Conservation (phyloP, 2,329 filamentous ascomycete species). For the Aphanoascus verrucosus region DNA sequence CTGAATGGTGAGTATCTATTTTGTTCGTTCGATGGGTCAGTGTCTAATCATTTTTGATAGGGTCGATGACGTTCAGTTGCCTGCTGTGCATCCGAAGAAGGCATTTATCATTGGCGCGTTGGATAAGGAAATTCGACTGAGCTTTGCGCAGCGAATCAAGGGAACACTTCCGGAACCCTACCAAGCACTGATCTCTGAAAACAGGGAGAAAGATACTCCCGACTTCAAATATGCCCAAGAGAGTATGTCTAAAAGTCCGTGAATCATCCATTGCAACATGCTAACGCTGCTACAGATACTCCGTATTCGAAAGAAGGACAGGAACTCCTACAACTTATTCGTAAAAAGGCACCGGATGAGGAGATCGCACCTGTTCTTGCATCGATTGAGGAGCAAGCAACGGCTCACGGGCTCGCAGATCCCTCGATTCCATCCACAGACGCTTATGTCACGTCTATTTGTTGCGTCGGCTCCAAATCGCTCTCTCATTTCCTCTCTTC, state of each 20-base stretch:
- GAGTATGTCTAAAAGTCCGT: slow-evolving; percentile 42
- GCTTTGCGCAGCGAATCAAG: slow-evolving; percentile 91
- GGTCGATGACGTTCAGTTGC: slow-evolving; percentile 69
- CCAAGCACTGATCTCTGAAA: slow-evolving; percentile 65
- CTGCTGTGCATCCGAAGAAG: slow-evolving; percentile 73
- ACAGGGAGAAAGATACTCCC: slow-evolving; percentile 90
- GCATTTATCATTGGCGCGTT: slow-evolving; percentile 83
- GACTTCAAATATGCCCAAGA: slow-evolving; percentile 81
- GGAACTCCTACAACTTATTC: slow-evolving; percentile 66
- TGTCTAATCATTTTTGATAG: slow-evolving; percentile 25
- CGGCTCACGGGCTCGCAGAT: slow-evolving; percentile 56
- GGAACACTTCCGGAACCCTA: slow-evolving; percentile 82
- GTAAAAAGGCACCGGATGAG: slow-evolving; percentile 73
- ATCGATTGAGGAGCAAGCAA: slow-evolving; percentile 68
- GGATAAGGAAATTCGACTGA: slow-evolving; percentile 93
- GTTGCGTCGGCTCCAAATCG: slow-evolving; percentile 88
- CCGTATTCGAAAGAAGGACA: slow-evolving; percentile 78
- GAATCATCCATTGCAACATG: slow-evolving; percentile 5
- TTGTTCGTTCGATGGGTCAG: not conserved
- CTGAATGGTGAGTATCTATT: slow-evolving; percentile 60
- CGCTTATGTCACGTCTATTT: slow-evolving; percentile 85
- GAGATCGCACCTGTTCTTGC: slow-evolving; percentile 75
- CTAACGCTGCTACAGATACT: slow-evolving; percentile 43
- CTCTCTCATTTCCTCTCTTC: slow-evolving; percentile 90
- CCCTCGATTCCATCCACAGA: slow-evolving; percentile 80